Evolutionary conservation across 2,329 filamentous ascomycete genomes (phyloP).

Genomic region (Xenosphaeropsis pyriputrescens): DNA sequence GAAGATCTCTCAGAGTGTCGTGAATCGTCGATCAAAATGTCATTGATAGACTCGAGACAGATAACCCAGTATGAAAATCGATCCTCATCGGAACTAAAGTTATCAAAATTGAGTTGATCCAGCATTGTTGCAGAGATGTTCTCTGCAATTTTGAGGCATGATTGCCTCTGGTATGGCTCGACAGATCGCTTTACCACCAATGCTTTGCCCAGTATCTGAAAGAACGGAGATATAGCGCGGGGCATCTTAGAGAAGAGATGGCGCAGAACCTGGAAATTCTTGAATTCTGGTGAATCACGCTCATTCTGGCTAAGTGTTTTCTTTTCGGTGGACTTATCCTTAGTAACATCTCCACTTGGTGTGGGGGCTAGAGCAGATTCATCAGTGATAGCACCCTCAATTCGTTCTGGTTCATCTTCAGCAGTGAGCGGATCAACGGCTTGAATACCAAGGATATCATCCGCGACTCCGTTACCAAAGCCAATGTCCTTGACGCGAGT

Average conservation of each 20-base stretch:
- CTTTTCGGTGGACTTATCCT: slow-evolving; percentile 2
- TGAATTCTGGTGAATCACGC: slow-evolving; percentile 26
- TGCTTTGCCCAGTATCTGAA: slow-evolving; percentile 73
- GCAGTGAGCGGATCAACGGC: background rate
- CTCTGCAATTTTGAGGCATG: slow-evolving; percentile 38
- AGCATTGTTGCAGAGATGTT: slow-evolving; percentile 60
- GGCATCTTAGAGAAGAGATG: slow-evolving; percentile 68
- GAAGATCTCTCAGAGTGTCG: slow-evolving; percentile 18
- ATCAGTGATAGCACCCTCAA: background rate
- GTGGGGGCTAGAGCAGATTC: slow-evolving; percentile 7
- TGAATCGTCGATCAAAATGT: slow-evolving; percentile 57
- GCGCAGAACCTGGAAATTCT: slow-evolving; percentile 67
- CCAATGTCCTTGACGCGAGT: slow-evolving; percentile 10
- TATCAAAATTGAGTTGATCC: slow-evolving; percentile 38
- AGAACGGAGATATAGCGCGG: slow-evolving; percentile 67
- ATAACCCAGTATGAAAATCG: slow-evolving; percentile 74
- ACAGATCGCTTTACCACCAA: slow-evolving; percentile 61
- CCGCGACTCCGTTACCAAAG: slow-evolving; percentile 7
- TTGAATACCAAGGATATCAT: slow-evolving; percentile 2
- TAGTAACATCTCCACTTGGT: slow-evolving; percentile 8
- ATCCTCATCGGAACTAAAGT: slow-evolving; percentile 34
- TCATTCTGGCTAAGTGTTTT: background rate
- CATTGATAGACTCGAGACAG: slow-evolving; percentile 62
- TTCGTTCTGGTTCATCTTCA: slow-evolving; percentile 14
- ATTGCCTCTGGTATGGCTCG: slow-evolving; percentile 43